phyloP scores from a whole-genome alignment of 345 rosid species.

The Pistacia vera region DNA sequence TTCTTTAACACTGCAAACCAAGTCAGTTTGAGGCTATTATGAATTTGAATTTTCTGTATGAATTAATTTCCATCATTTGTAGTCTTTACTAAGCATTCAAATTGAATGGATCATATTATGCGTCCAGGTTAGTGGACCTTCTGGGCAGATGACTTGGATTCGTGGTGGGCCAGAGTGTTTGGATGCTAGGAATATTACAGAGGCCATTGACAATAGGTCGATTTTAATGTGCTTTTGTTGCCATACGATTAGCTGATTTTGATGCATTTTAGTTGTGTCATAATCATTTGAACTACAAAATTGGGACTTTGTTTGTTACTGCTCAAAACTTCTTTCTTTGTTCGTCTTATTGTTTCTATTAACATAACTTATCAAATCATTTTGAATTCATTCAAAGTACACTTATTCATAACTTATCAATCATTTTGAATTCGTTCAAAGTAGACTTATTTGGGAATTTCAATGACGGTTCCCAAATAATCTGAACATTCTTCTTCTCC shows the following conservation, averaged over 20 bases:
- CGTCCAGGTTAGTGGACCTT: constrained; percentile 58
- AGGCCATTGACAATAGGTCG: constrained; percentile 62
- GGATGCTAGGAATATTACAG: constrained; percentile 50
- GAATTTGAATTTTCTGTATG: background rate
- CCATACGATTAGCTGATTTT: background rate
- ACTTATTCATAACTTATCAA: background rate
- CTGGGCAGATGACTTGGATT: constrained; percentile 70
- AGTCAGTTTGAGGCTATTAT: background rate
- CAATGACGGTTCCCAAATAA: background rate
- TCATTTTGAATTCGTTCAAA: background rate
- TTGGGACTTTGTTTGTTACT: background rate
- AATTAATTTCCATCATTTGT: background rate
- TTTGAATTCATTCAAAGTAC: no score
- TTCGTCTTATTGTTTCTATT: background rate
- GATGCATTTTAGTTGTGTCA: background rate
- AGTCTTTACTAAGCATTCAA: background rate
- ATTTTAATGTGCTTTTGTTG: constrained; percentile 13
- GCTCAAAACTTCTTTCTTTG: background rate
- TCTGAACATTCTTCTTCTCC: background rate
- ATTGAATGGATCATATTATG: background rate
- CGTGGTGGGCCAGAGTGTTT: constrained; percentile 54
- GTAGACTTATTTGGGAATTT: background rate
- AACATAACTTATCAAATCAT: no score
- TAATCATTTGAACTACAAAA: constrained; percentile 10
- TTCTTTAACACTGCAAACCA: background rate